A percentile compares a stretch with the other conserved stretches of the same genome.
Conservation (phyloP, 2,329 filamentous ascomycete species). For the Aschersonia sp. region DNA sequence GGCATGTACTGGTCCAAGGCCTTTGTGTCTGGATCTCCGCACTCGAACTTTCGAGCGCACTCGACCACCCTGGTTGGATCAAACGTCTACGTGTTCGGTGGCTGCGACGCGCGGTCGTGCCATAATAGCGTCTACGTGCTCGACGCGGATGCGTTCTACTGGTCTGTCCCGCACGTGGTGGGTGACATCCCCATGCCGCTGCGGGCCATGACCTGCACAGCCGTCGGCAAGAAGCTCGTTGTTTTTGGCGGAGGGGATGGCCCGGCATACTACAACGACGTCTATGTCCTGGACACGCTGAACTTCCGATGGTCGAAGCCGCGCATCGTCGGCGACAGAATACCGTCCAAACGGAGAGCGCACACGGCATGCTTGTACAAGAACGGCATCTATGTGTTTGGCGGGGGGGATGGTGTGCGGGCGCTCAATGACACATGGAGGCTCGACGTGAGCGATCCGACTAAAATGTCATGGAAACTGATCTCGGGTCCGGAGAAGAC, state of each 20-base stretch:
- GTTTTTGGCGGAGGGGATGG: conserved; percentile 58
- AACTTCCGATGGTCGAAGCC: conserved; percentile 54
- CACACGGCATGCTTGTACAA: conserved; percentile 60
- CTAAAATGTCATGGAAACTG: conserved; percentile 54
- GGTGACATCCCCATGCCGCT: conserved; percentile 51
- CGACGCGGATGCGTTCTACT: conserved; percentile 56
- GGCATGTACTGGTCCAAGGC: conserved; percentile 62
- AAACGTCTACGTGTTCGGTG: conserved; percentile 54
- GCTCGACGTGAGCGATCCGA: conserved; percentile 51
- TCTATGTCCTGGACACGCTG: conserved; percentile 57
- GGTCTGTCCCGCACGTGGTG: conserved; percentile 48
- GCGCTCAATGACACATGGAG: conserved; percentile 60
- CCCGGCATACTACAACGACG: conserved; percentile 56
- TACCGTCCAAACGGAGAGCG: conserved; percentile 47
- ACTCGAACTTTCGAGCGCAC: conserved; percentile 49
- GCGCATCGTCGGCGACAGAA: conserved; percentile 39
- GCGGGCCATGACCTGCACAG: conserved; percentile 58
- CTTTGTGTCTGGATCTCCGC: conserved; percentile 45
- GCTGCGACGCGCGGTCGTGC: conserved; percentile 50
- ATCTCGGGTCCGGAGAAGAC: conserved; percentile 34
- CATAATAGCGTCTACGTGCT: conserved; percentile 58
- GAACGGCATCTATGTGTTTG: conserved; percentile 58
- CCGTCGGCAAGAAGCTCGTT: conserved; percentile 55
- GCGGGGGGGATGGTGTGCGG: conserved; percentile 54
- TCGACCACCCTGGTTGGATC: conserved; percentile 52